phyloP scores from a whole-genome alignment of 1,284 basidiomycete genomes.

The Puccinia hordei region DNA sequence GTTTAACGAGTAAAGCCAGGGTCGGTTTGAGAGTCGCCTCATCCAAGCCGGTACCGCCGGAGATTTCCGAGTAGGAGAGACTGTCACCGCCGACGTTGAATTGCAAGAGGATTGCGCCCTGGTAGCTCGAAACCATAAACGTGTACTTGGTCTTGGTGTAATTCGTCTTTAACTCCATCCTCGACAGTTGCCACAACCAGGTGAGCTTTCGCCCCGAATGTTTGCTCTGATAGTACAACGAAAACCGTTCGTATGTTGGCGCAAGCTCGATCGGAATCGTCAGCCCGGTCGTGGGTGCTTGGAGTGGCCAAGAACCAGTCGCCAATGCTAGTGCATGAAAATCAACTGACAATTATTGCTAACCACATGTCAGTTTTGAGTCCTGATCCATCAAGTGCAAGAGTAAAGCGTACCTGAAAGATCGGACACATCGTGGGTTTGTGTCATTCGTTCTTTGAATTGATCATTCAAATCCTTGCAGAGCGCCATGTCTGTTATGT shows the following conservation, averaged over 20 bases:
- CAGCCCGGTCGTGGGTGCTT: slow-evolving; percentile 79
- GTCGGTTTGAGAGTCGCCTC: slow-evolving; percentile 84
- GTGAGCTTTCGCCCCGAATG: slow-evolving; percentile 92
- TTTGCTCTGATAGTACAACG: slow-evolving; percentile 89
- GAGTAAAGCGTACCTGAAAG: slow-evolving; percentile 55
- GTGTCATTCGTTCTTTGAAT: slow-evolving; percentile 91
- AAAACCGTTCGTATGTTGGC: slow-evolving; percentile 85
- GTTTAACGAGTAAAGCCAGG: slow-evolving; percentile 79
- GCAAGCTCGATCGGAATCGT: slow-evolving; percentile 84
- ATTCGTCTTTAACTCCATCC: slow-evolving; percentile 91
- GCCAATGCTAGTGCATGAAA: slow-evolving; percentile 92
- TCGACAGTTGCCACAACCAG: slow-evolving; percentile 97
- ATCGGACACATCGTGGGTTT: slow-evolving; percentile 72
- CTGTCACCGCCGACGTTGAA: slow-evolving; percentile 84
- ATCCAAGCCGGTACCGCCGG: slow-evolving; percentile 77
- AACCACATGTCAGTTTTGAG: background rate
- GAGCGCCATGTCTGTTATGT: slow-evolving; percentile 78
- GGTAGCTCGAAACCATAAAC: slow-evolving; percentile 90
- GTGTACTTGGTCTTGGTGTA: slow-evolving; percentile 94
- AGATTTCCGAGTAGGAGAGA: slow-evolving; percentile 76
- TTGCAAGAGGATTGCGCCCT: slow-evolving; percentile 89
- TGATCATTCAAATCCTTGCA: slow-evolving; percentile 94
- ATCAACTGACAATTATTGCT: slow-evolving; percentile 72
- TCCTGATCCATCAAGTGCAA: background rate
- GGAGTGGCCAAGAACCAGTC: slow-evolving; percentile 94